Percentiles rank a stretch among this genome's conserved stretches.
Evolutionary conservation across 805 yeast genomes (phyloP).

Genomic region (Yarrowia sp.): DNA sequence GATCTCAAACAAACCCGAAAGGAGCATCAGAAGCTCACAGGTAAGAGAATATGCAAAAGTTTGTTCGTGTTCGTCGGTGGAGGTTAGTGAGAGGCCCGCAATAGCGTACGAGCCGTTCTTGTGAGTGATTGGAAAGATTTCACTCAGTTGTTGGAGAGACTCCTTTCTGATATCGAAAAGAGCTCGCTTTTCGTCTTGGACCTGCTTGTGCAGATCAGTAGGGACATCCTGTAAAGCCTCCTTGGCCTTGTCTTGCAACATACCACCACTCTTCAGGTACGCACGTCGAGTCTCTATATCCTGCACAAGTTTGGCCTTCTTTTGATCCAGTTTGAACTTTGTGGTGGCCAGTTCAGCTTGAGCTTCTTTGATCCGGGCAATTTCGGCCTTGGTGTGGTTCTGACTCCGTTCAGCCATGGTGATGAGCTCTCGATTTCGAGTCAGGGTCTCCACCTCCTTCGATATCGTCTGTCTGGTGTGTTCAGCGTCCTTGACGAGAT

Average conservation of each 20-base stretch:
- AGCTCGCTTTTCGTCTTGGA: slow-evolving; percentile 3
- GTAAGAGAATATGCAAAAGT: slow-evolving; percentile 36
- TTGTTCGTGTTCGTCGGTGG: slow-evolving; percentile 32
- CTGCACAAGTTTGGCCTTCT: slow-evolving; percentile 12
- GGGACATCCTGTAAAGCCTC: not conserved
- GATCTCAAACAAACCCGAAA: slow-evolving; percentile 29
- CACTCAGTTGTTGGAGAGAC: not conserved
- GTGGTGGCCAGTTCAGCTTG: slow-evolving; percentile 10
- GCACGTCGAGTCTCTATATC: slow-evolving; percentile 17
- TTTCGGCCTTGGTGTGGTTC: slow-evolving; percentile 15
- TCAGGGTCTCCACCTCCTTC: slow-evolving; percentile 17
- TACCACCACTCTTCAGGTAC: slow-evolving; percentile 22
- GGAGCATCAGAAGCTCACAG: slow-evolving; percentile 31
- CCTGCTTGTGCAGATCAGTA: not conserved
- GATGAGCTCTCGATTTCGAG: slow-evolving; percentile 4
- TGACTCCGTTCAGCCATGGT: slow-evolving; percentile 8
- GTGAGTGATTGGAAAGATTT: slow-evolving; percentile 23
- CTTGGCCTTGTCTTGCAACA: slow-evolving; percentile 15
- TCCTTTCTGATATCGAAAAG: not conserved
- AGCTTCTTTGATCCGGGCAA: slow-evolving; percentile 10
- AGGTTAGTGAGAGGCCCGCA: slow-evolving; percentile 10
- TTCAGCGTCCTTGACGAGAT: slow-evolving; percentile 26
- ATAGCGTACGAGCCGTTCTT: slow-evolving; percentile 11
- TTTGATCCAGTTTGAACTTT: slow-evolving; percentile 24
- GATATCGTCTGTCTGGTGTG: slow-evolving; percentile 13